phyloP scores from a whole-genome alignment of 192 early-diverging fungal genomes.

The Pilobolus umbonatus region DNA sequence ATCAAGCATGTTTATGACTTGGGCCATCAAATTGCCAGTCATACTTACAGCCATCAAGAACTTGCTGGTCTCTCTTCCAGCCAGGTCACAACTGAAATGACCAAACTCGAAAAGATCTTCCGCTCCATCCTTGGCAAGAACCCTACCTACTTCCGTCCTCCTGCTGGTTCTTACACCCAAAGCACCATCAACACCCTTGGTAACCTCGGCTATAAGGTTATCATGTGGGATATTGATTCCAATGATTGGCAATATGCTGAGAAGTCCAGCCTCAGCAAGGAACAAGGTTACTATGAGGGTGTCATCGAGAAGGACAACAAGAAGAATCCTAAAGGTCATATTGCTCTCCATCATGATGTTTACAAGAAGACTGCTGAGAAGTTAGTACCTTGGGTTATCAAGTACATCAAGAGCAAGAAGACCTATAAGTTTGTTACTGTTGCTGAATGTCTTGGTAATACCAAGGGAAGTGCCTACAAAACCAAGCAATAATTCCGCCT shows the following conservation, averaged over 20 bases:
- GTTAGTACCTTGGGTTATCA: constrained; percentile 39
- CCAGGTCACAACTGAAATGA: constrained; percentile 18
- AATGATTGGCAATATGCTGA: constrained; percentile 29
- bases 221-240: constrained; percentile 43
- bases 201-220: constrained; percentile 36
- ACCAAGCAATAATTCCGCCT: constrained; percentile 8
- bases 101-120: constrained; percentile 9
- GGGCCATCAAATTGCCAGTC: constrained; percentile 31
- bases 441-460: constrained; percentile 37
- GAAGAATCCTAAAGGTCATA: constrained; percentile 2
- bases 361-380: constrained; percentile 31
- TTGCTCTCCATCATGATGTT: constrained; percentile 16
- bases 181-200: constrained; percentile 26
- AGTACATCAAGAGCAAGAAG: constrained; percentile 25
- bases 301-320: constrained; percentile 15
- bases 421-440: constrained; percentile 45
- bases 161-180: constrained; percentile 38
- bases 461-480: constrained; percentile 10
- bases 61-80: constrained; percentile 13
- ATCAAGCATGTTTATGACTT: constrained; percentile 14
- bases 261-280: constrained; percentile 13
- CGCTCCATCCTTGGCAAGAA: constrained; percentile 16
- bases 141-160: constrained; percentile 43
- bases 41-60: constrained; percentile 20
- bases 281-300: constrained; percentile 9